phyloP scores from a whole-genome alignment of 805 yeast species.

The Candida alai region DNA sequence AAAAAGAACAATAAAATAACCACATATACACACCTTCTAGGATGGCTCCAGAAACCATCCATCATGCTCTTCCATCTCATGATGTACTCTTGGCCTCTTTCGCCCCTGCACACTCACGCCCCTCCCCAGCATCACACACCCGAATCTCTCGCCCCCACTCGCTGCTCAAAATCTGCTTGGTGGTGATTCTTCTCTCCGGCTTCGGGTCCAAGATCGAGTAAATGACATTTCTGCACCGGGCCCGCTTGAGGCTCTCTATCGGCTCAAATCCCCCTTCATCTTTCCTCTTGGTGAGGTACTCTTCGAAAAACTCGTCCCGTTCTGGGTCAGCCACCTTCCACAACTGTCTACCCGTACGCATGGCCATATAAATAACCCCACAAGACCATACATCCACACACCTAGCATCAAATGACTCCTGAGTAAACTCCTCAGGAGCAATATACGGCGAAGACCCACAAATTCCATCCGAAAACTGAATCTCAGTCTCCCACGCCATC shows the following conservation, averaged over 20 bases:
- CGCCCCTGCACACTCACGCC: too few relatives aligned
- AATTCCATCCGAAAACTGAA: conserved; percentile 69
- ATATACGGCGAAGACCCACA: conserved; percentile 88
- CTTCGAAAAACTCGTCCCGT: conserved; percentile 76
- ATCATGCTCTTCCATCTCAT: conserved; percentile 2
- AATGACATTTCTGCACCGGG: conserved; percentile 87
- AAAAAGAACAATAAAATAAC: background rate
- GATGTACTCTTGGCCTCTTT: too few relatives aligned
- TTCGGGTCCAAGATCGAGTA: conserved; percentile 92
- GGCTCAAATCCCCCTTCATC: conserved; percentile 89
- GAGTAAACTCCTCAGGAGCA: conserved; percentile 80
- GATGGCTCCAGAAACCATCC: background rate
- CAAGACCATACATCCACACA: conserved; percentile 89
- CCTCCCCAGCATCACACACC: conserved; percentile 70
- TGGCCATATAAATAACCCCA: conserved; percentile 89
- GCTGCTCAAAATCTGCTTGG: conserved; percentile 80
- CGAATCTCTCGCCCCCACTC: conserved; percentile 94
- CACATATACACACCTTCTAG: background rate
- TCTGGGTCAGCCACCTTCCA: conserved; percentile 78
- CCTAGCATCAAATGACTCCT: conserved; percentile 71
- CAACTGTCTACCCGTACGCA: conserved; percentile 90
- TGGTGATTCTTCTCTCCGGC: conserved; percentile 82
- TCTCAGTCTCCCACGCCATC: conserved; percentile 78
- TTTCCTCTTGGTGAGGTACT: conserved; percentile 73
- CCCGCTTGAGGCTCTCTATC: conserved; percentile 77